These are phyloP conservation scores for Asterella californica DNA, from an alignment of 225 moss, liverwort and hornwort species.

Conservation along the genomic window DNA sequence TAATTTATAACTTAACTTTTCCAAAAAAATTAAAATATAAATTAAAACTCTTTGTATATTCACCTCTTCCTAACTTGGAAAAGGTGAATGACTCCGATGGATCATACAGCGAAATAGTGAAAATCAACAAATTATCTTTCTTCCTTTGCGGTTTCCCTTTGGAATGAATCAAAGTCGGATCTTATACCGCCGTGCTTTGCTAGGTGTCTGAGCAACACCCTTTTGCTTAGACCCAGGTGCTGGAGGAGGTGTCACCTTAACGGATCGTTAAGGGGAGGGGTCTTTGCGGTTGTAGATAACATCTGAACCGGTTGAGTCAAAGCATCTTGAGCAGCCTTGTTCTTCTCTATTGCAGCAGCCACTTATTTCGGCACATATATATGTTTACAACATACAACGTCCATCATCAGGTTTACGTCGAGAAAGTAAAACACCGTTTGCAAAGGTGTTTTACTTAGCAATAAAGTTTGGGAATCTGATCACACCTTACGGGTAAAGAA, in stretches of 20 bases:
- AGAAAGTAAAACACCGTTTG: not conserved
- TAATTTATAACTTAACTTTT: too few species aligned
- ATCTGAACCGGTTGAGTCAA: slow-evolving; percentile 14
- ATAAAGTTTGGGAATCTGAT: not conserved
- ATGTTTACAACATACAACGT: slow-evolving; percentile 31
- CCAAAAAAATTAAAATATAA: too few species aligned
- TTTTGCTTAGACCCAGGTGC: slow-evolving; percentile 26
- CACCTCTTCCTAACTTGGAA: too few species aligned
- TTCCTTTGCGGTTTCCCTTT: not conserved
- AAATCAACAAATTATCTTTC: not conserved
- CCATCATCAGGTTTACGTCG: too few species aligned
- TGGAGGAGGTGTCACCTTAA: slow-evolving; percentile 16
- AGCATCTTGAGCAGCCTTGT: slow-evolving; percentile 54
- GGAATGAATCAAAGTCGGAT: slow-evolving; percentile 11
- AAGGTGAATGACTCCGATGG: not conserved
- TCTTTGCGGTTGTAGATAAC: slow-evolving; percentile 3
- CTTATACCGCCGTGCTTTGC: slow-evolving; percentile 34
- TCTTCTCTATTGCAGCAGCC: slow-evolving; percentile 90
- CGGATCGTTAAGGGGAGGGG: not conserved
- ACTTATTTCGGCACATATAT: slow-evolving; percentile 98
- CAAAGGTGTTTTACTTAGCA: too few species aligned
- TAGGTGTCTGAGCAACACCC: slow-evolving; percentile 40
- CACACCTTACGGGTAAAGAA: not conserved
- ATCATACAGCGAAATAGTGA: not conserved
- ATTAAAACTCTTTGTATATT: too few species aligned